phyloP scores from a whole-genome alignment of 2,329 filamentous ascomycete species.

The Venturia asperata region DNA sequence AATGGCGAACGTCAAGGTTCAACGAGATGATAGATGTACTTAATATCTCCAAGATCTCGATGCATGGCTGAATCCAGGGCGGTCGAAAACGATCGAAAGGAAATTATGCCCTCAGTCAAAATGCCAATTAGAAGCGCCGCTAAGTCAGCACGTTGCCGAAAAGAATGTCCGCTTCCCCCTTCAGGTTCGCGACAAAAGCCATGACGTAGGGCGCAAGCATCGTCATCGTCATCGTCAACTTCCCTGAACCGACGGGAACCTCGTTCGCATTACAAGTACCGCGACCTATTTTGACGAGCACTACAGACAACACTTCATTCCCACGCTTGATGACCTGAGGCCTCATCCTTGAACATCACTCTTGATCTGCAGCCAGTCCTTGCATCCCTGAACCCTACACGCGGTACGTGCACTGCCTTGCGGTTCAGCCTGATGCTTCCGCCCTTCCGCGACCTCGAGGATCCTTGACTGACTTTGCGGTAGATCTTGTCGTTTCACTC shows the following conservation, averaged over 20 bases:
- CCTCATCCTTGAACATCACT: neutral
- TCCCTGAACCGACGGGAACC: neutral
- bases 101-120: neutral
- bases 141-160: neutral
- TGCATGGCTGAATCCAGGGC: too few species aligned
- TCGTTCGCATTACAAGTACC: neutral
- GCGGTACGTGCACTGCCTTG: conserved; percentile 9
- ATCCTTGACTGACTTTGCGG: neutral
- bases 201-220: neutral
- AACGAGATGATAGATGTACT: too few species aligned
- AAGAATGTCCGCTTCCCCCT: neutral
- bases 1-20: too few species aligned
- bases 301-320: neutral
- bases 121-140: neutral
- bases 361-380: neutral
- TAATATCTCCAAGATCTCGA: too few species aligned
- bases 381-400: neutral
- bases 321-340: neutral
- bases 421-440: neutral
- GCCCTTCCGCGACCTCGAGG: neutral
- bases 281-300: too few species aligned
- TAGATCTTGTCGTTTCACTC: neutral
- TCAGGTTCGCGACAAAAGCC: neutral
- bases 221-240: neutral
- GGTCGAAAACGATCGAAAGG: neutral